phyloP scores from a whole-genome alignment of 495 filamentous ascomycete genomes.

The Pseudomonodictys pantanalensis region DNA sequence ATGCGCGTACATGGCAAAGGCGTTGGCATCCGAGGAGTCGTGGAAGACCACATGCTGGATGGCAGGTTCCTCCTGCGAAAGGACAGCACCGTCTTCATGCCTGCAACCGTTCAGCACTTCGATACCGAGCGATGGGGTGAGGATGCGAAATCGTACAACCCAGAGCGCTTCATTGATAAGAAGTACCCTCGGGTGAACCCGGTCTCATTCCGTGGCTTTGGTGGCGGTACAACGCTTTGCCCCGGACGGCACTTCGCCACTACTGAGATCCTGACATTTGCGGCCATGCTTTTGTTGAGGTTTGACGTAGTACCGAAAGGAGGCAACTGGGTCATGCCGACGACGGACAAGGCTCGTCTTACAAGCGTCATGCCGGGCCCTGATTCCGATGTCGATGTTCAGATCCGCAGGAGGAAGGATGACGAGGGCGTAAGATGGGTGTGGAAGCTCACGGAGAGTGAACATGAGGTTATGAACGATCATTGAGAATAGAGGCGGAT shows the following conservation, averaged over 20 bases:
- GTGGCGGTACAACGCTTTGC: constrained; percentile 25
- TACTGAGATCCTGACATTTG: constrained; percentile 18
- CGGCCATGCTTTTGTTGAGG: constrained; percentile 12
- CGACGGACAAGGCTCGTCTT: neutral
- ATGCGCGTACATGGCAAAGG: constrained; percentile 1
- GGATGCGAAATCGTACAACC: constrained; percentile 7
- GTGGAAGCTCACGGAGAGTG: too few relatives aligned
- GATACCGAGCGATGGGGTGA: constrained; percentile 14
- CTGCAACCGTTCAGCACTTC: constrained; percentile 11
- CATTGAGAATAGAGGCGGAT: too few relatives aligned
- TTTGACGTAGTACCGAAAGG: constrained; percentile 15
- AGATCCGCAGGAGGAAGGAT: neutral
- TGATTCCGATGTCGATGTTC: neutral
- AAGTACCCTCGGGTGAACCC: neutral
- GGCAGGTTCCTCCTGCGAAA: constrained; percentile 17
- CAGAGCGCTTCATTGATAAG: constrained; percentile 10
- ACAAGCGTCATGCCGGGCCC: neutral
- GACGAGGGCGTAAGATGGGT: too few relatives aligned
- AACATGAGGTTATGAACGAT: too few relatives aligned
- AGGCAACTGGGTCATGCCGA: neutral
- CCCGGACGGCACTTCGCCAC: constrained; percentile 31
- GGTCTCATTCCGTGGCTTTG: constrained; percentile 22
- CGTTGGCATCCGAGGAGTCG: constrained; percentile 5
- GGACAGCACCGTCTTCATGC: constrained; percentile 16
- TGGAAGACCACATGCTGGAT: constrained; percentile 15